Conservation (phyloP, 768 basidiomycete species). For the Hysterangium stoloniferum region DNA sequence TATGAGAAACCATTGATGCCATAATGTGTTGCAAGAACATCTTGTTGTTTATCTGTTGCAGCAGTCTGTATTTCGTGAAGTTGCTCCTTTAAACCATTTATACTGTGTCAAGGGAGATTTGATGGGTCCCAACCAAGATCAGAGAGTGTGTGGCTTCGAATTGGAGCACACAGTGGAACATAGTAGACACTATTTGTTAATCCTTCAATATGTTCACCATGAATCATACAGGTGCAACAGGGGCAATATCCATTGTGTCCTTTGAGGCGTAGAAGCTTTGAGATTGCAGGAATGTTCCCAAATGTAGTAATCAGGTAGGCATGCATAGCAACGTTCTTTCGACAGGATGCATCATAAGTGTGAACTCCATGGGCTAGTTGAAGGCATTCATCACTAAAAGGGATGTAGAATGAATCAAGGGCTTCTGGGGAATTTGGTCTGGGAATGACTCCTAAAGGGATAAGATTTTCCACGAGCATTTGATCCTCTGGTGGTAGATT, state of each 20-base stretch:
- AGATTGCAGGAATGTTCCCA: no score
- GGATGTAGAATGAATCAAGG: slow-evolving; percentile 31
- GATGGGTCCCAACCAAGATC: not conserved
- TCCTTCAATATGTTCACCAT: no score
- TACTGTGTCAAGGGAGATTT: not conserved
- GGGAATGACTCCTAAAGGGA: slow-evolving; percentile 37
- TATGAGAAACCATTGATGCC: slow-evolving; percentile 1
- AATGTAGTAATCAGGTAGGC: no score
- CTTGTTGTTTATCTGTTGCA: not conserved
- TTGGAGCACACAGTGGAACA: not conserved
- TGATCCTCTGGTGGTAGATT: slow-evolving; percentile 35
- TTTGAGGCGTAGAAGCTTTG: not conserved
- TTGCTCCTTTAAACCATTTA: not conserved
- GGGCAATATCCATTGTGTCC: slow-evolving; percentile 3
- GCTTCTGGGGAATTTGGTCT: slow-evolving; percentile 37
- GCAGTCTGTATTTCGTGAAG: not conserved
- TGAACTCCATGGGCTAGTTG: slow-evolving; percentile 29
- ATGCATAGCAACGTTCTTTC: no score
- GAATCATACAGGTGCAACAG: not conserved
- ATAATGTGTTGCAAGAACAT: not conserved
- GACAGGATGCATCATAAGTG: no score
- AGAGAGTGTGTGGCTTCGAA: not conserved
- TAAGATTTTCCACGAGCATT: slow-evolving; percentile 27
- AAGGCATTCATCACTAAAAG: slow-evolving; percentile 29
- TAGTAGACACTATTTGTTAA: no score